phyloP scores from a whole-genome alignment of 257 asterid species.

The Nicotiana benthamiana region DNA sequence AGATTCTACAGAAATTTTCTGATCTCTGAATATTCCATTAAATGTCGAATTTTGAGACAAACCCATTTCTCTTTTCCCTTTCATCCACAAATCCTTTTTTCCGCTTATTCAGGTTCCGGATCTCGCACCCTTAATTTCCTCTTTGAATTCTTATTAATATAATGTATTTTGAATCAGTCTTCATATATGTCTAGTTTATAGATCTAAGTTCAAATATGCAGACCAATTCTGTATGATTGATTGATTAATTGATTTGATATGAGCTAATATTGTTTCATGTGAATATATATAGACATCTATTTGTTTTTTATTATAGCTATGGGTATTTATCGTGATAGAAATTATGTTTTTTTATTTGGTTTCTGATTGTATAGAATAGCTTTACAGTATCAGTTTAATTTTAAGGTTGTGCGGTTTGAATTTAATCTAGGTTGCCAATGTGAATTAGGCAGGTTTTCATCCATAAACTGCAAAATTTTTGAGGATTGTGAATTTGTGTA shows the following conservation, averaged over 20 bases:
- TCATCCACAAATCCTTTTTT: neutral
- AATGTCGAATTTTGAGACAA: neutral
- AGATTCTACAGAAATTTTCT: neutral
- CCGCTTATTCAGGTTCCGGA: neutral
- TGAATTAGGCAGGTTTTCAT: neutral
- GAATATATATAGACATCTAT: neutral
- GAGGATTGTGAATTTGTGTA: neutral
- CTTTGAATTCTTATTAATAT: neutral
- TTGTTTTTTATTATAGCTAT: neutral
- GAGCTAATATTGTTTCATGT: neutral
- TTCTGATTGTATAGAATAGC: neutral
- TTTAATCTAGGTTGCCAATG: neutral
- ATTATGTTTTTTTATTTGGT: neutral
- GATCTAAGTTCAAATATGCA: neutral
- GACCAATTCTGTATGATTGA: neutral
- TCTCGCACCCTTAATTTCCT: neutral
- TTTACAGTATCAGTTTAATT: neutral
- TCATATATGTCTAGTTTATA: neutral
- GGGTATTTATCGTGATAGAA: neutral
- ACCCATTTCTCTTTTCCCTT: too few species aligned
- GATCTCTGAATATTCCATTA: conserved; percentile 1
- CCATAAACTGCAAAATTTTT: neutral
- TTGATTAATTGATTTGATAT: neutral
- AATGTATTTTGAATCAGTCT: neutral
- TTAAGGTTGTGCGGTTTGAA: neutral